These are phyloP conservation scores for Aspergillus sp. DNA, from an alignment of 2,329 filamentous ascomycete species.

Conservation along the genomic window DNA sequence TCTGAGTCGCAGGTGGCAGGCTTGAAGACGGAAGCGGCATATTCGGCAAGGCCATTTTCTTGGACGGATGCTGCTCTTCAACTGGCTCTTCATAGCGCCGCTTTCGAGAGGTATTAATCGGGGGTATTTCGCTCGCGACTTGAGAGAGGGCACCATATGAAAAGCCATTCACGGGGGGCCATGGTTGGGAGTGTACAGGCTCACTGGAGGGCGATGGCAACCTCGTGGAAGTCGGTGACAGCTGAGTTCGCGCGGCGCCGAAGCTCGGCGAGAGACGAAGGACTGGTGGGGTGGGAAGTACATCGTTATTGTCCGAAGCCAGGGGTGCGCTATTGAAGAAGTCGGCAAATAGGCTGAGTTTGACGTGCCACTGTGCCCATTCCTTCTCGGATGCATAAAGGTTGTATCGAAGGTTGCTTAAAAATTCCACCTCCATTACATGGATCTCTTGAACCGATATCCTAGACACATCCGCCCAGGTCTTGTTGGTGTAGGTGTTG, in stretches of 20 bases:
- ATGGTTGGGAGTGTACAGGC: constrained; percentile 29
- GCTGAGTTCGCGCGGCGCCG: constrained; percentile 31
- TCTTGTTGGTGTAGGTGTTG: constrained; percentile 99
- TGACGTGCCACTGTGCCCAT: constrained; percentile 84
- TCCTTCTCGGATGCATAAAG: constrained; percentile 80
- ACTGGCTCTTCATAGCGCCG: constrained; percentile 57
- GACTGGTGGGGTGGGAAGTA: constrained; percentile 27
- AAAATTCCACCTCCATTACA: constrained; percentile 99
- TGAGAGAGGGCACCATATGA: constrained; percentile 26
- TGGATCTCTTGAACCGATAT: constrained; percentile 95
- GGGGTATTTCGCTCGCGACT: constrained; percentile 21
- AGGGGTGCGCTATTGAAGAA: constrained; percentile 73
- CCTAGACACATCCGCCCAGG: constrained; percentile 95
- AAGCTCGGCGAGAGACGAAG: constrained; percentile 37
- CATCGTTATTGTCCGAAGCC: constrained; percentile 41
- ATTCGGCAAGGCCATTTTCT: constrained; percentile 44
- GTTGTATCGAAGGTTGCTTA: constrained; percentile 97
- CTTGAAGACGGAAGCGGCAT: constrained; percentile 25
- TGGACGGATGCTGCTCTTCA: constrained; percentile 59
- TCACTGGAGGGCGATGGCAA: constrained; percentile 40
- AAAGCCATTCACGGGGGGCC: constrained; percentile 28
- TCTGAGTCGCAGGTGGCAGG: constrained; percentile 26
- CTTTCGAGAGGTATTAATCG: constrained; percentile 49
- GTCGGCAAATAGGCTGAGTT: constrained; percentile 76
- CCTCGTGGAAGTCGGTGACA: constrained; percentile 33